Base-by-base conservation (phyloP, 2,329 filamentous ascomycete genomes). In the Byssochlamys sp. region DNA sequence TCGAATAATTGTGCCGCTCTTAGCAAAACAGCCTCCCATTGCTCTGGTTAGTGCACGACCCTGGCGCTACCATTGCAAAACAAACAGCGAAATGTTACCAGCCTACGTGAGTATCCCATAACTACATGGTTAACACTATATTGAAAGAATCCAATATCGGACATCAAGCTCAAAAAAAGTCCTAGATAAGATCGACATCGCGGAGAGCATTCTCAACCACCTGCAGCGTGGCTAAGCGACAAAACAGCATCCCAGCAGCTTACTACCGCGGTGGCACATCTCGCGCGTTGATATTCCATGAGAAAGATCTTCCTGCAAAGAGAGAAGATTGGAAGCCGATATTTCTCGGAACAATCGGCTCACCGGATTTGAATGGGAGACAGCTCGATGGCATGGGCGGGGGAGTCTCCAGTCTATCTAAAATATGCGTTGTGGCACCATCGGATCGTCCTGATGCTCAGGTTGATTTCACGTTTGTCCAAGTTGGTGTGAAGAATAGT, bases 351-450 rank as follows among this genome's bases (percentile, higher is more conserved):
- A 79, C 78, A 6, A 84, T 89, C 70, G 85, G 85, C 31, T 84
- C 82, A 2, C 85, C 84, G 0, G 88, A 90, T 63, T 75, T 79
- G 0, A 79, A 86, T 69, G 85, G 83, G 0, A 80, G 88, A 0
- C 88, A 91, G 70, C 82, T 91, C 0, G 80, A 90, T 67, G 87
- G 87, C 7, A 80, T 90, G 71, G 87, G 87, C 2, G 85, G 83
- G 0, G 87, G 86, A 3, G 77, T 87, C 57, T 88, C 85, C 9
- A 85, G 82, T 50, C 80, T 88, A 2, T 87, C 83, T 57, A 91
- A 91, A 69, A 77, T 90, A 19, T 88, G 86, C 70, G 77, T 91
- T 1, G 77, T 91, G 1, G 80, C 79, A 2, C 74, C 75, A 0
- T 78, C 83, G 2, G 66, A 70, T 2, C 73, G 77, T 14, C 59